Base-by-base conservation (phyloP, 1,139 yeast genomes). In the Geotrichum klebahnii region DNA sequence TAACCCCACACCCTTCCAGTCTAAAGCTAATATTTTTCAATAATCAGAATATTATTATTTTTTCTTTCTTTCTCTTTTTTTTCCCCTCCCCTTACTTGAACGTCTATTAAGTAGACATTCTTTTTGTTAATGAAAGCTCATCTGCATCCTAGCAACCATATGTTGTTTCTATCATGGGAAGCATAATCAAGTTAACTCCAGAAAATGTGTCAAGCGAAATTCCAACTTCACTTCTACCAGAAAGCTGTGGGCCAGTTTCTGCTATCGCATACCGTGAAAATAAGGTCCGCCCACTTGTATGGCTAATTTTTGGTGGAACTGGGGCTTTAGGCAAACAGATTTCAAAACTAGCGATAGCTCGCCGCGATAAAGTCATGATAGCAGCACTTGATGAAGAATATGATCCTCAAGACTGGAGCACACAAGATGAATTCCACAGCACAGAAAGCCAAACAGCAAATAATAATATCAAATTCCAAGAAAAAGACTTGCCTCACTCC, bases 271-370 rank as follows among this genome's bases (percentile, higher is more conserved):
- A 49, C 26, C 38, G 37, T 8, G 46, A 46, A 12, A 36, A 44
- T 10, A 34, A 52, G 19, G 52, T 48, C 8, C 45, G 48, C 14
- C 50, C 55, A 2, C 22, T 49, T 9, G 50, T 50, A 5, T 52
- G 55, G 55, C 46, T 52, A 20, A 43, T 52, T 5, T 52, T 52
- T 33, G 55, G 55, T 3, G 55, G 55, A 16, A 49, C 55, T 6
- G 55, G 55, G 6, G 51, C 53, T 1, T 35, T 52, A 14, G 52
- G 55, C n/a, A 29, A 44, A 35, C 51, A 52, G 32, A 44, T 52
- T n/a, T 52, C 51, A 5, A 34, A 40, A 24, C 26, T 46, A 20
- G 46, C 55, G 2, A 43, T 52, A 16, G 46, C 44, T 8, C 48
- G 55, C 17, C 39, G 46, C 5, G 55, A 52, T 36, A 36, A 41